Base-by-base conservation (phyloP, 441 rosid genomes). In the Adansonia madagascariensis region DNA sequence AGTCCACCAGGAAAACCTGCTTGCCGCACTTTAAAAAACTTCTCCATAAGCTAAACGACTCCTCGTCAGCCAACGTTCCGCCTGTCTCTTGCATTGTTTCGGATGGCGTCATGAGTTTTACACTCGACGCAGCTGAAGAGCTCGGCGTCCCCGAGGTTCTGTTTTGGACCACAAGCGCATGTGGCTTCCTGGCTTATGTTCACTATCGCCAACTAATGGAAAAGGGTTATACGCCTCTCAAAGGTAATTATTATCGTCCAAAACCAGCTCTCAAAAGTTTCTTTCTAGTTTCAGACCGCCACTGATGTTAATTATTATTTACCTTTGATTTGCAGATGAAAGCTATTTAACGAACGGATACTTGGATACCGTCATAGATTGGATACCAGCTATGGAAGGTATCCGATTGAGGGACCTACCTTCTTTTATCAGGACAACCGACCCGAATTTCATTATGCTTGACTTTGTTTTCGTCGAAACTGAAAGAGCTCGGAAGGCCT, bases 341-440 rank as follows among this genome's bases (percentile, higher is more conserved):
- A 81, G 77, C 31, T 74, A 72, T 64, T 73, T 81, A 43, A 80
- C 80, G 3, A 84, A 82, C 1, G 83, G 80, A 52, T 77, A 63
- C n/a, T 41, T 82, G 66, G 83, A 86, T 63, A 83, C 82, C 0
- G 75, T 67, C 27, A 79, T 88, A 8, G 84, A 84, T 63, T 86
- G 88, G 88, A 83, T 88, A 31, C 88, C 85, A 0, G 82, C 82
- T 1, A 77, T 85, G 78, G 65, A 80, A 56, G 77, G 68, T 0
- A 79, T 88, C n/a, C 72, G 62, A 7, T 20, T 89, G 39, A 89
- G 61, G 81, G 78, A 89, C 52, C 53, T 88, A 3, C 91, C 89
- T 8, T 70, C 71, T 31, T 86, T 85, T 67, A 15, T 88, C 11
- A 77, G 85, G 15, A 79, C 87, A 17, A 86, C 86, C 0, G 81